Conservation (phyloP, 352 stramenopile species). For the Phytophthora ohioensis region DNA sequence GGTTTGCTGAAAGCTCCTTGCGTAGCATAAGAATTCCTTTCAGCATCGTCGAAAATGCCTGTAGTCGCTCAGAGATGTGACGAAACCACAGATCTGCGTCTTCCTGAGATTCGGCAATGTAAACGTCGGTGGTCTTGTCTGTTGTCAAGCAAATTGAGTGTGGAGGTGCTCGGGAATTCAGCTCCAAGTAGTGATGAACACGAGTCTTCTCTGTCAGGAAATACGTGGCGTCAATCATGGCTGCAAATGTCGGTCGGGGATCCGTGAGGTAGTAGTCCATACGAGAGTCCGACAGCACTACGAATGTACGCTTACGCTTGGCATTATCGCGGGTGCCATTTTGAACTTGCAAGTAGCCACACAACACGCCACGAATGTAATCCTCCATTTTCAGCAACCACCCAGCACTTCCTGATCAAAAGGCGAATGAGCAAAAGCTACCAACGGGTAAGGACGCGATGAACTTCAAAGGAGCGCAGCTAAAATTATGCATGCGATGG, state of each 20-base stretch:
- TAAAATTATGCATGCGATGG: constrained; percentile 26
- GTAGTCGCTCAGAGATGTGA: constrained; percentile 59
- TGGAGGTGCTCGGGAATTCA: constrained; percentile 62
- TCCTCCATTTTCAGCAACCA: constrained; percentile 57
- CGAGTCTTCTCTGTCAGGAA: constrained; percentile 54
- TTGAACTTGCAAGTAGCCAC: constrained; percentile 72
- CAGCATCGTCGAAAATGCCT: constrained; percentile 61
- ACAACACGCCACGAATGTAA: constrained; percentile 77
- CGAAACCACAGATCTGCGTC: constrained; percentile 60
- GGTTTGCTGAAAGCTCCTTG: constrained; percentile 53
- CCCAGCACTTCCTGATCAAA: not conserved
- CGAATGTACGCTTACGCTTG: constrained; percentile 71
- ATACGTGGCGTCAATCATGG: constrained; percentile 66
- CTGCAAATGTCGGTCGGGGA: constrained; percentile 66
- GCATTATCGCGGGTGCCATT: constrained; percentile 52
- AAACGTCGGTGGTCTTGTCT: constrained; percentile 67
- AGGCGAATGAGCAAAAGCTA: not conserved
- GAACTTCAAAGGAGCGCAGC: not conserved
- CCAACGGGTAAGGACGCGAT: constrained; percentile 20
- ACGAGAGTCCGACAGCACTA: constrained; percentile 78
- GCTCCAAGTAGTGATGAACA: constrained; percentile 67
- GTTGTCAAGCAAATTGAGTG: constrained; percentile 74
- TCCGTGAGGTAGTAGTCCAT: constrained; percentile 79
- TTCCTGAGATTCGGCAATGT: constrained; percentile 57
- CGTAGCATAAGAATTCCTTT: constrained; percentile 57